Evolutionary conservation across 2,329 filamentous ascomycete genomes (phyloP).

Genomic region (Ascochyta fabae): DNA sequence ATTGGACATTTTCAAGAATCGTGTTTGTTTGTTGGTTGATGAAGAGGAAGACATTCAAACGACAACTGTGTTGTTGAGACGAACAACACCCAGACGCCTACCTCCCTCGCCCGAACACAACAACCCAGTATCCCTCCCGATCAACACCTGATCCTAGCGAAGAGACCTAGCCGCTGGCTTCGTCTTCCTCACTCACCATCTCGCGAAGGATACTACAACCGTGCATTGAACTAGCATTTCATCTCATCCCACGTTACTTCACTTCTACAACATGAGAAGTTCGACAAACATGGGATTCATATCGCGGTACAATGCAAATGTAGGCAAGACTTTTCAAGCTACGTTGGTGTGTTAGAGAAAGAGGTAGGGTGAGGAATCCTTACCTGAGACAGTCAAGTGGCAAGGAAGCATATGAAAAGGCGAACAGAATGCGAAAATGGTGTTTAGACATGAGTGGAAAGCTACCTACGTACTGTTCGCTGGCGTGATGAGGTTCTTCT

Average conservation of each 20-base stretch:
- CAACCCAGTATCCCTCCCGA: neutral
- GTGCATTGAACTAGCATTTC: neutral
- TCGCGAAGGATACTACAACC: too few relatives aligned
- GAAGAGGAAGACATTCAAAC: neutral
- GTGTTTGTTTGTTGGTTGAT: neutral
- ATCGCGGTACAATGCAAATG: too few relatives aligned
- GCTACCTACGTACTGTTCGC: constrained; percentile 33
- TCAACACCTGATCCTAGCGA: neutral
- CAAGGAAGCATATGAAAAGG: neutral
- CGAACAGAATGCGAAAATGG: constrained; percentile 6
- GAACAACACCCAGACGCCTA: neutral
- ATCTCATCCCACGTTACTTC: neutral
- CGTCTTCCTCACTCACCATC: neutral
- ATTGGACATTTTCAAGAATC: neutral
- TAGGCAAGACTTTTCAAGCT: too few relatives aligned
- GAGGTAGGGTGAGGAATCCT: too few relatives aligned
- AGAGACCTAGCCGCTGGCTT: neutral
- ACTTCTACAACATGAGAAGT: too few relatives aligned
- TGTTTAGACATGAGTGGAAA: constrained; percentile 46
- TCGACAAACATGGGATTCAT: too few relatives aligned
- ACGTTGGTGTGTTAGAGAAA: neutral
- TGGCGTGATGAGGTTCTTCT: constrained; percentile 14
- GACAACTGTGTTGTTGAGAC: too few relatives aligned
- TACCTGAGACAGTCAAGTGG: neutral
- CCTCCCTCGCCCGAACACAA: neutral